Evolutionary conservation across 2,329 filamentous ascomycete species (phyloP), one percentile per base, ranked within the genome.

Genomic region (Hymenoscyphus fraxineus): DNA sequence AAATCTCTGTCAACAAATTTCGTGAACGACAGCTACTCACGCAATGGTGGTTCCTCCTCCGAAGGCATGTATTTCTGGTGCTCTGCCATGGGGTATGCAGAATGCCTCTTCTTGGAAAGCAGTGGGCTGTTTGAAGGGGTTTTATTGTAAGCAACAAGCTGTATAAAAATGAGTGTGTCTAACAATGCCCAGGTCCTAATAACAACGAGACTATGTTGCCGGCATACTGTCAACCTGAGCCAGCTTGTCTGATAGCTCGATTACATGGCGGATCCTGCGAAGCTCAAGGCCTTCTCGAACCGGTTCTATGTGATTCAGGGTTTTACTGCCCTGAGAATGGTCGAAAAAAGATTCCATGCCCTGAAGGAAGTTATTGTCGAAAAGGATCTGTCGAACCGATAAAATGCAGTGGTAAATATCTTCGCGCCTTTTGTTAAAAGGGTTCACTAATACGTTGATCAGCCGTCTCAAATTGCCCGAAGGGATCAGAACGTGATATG

Each of bases 301-400:
- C 83, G 0, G 75, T 82, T 3, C 71, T 85, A 7, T 86, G 83
- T 69, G 76, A 77, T 51, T 68, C 77, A 44, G 83, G 83, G 2
- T 76, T 73, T 60, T 85, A 83, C 66, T 85, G 83, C 59, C 82
- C 82, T 1, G 71, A 67, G 6, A 70, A 73, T 54, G 69, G 79
- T 62, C 77, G n/a, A 31, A 19, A 15, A 9, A 38, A 76, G 55
- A 67, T 80, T 3, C 59, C 65, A 10, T 85, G 83, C 60, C 82
- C 81, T 0, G 65, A 74, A 9, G 82, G 82, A 31, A 76, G 76
- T 2, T 86, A 82, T 67, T 86, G 83, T 65, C 82, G 82, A 38
- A 77, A 78, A 0, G 83, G 83, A 6, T 78, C 80, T 4, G 71
- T 78, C 1, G 73, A 77, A 6, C 81, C 83, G 1, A 81, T 79